Conservation (phyloP, 2,329 filamentous ascomycete species). For the Pestalotiopsis sp. region DNA sequence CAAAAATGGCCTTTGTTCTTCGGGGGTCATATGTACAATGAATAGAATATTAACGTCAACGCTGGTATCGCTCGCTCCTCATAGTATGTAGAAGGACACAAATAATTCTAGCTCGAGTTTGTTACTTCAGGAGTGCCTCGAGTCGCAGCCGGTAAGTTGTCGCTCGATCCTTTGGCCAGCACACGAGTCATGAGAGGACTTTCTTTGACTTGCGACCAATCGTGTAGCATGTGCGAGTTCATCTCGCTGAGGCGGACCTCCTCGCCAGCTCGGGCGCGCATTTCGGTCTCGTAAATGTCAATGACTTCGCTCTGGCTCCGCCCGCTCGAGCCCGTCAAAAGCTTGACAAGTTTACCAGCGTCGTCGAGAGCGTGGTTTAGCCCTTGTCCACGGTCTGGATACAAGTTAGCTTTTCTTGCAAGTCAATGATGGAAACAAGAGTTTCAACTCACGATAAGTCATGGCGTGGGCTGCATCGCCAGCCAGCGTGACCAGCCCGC, state of each 20-base stretch:
- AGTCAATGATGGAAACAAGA: neutral
- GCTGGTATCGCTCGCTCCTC: neutral
- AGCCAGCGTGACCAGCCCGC: constrained; percentile 30
- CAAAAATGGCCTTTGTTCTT: no score
- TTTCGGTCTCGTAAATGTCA: constrained; percentile 41
- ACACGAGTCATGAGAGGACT: constrained; percentile 29
- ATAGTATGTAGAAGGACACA: neutral
- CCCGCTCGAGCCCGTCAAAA: constrained; percentile 20
- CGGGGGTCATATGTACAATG: neutral
- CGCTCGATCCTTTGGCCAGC: constrained; percentile 15
- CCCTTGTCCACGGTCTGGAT: constrained; percentile 43
- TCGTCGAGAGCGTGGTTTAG: constrained; percentile 48
- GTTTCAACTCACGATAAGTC: constrained; percentile 30
- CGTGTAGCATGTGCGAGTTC: constrained; percentile 47
- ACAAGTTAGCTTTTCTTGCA: neutral
- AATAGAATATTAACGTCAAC: neutral
- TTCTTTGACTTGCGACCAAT: constrained; percentile 33
- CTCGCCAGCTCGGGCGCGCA: constrained; percentile 41
- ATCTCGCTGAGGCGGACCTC: constrained; percentile 43
- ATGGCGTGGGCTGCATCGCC: constrained; percentile 36
- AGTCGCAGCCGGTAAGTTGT: neutral
- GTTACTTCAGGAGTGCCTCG: neutral
- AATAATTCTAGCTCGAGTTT: neutral
- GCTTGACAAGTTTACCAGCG: constrained; percentile 36
- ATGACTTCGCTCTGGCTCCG: constrained; percentile 29